A percentile compares a stretch with the other conserved stretches of the same genome.
phyloP scores from a whole-genome alignment of 2,329 filamentous ascomycete species.

The Orbilia javanica region DNA sequence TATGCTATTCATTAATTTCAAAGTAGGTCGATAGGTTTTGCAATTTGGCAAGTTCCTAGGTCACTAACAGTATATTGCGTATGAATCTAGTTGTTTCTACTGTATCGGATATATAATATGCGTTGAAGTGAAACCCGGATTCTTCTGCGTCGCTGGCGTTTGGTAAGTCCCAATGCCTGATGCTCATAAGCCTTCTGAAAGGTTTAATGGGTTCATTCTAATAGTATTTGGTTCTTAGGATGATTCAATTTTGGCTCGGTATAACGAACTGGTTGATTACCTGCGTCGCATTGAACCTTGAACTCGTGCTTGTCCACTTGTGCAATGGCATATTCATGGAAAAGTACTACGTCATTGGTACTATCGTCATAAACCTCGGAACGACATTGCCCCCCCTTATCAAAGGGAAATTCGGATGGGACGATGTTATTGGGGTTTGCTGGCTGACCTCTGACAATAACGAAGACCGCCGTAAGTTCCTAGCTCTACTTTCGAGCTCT shows the following conservation, averaged over 20 bases:
- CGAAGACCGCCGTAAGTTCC: constrained; percentile 53
- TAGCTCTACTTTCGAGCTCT: background rate
- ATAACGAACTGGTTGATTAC: constrained; percentile 62
- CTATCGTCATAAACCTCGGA: constrained; percentile 58
- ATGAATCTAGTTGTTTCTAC: constrained; percentile 57
- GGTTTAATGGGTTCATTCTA: background rate
- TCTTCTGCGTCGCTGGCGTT: constrained; percentile 53
- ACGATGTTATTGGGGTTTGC: constrained; percentile 60
- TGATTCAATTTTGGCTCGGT: constrained; percentile 62
- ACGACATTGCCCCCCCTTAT: constrained; percentile 60
- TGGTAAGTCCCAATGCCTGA: constrained; percentile 24
- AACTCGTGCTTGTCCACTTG: constrained; percentile 60
- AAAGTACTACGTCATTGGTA: constrained; percentile 60
- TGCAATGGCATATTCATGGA: constrained; percentile 59
- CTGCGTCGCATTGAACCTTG: constrained; percentile 60
- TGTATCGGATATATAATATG: constrained; percentile 61
- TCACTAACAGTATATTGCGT: background rate
- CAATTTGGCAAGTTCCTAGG: too few species aligned
- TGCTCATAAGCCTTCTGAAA: background rate
- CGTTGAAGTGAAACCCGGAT: constrained; percentile 60
- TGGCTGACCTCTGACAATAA: constrained; percentile 59
- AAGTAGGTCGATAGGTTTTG: constrained; percentile 50
- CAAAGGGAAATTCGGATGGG: constrained; percentile 61
- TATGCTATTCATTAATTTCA: constrained; percentile 60
- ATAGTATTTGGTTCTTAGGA: constrained; percentile 23